Conservation (phyloP, 1,139 yeast species). For the Hansenula sp. region DNA sequence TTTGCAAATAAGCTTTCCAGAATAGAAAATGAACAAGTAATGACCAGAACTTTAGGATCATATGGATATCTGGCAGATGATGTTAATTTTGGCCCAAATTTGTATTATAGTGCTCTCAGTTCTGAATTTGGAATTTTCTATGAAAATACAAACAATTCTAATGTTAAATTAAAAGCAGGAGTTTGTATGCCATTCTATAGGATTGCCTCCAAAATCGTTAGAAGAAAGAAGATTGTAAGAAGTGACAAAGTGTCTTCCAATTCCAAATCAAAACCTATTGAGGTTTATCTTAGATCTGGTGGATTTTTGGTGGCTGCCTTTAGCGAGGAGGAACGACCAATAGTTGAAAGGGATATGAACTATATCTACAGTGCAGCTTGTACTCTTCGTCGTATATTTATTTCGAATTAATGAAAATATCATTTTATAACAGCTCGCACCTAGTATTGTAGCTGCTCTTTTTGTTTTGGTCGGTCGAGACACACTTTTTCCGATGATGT, state of each 20-base stretch:
- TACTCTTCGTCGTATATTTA: constrained; percentile 20
- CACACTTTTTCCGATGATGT: no score
- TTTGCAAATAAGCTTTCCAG: constrained; percentile 32
- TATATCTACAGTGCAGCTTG: constrained; percentile 30
- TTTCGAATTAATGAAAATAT: constrained; percentile 14
- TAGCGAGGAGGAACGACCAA: constrained; percentile 28
- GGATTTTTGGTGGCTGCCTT: constrained; percentile 57
- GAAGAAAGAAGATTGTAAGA: constrained; percentile 27
- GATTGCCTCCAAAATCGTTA: constrained; percentile 36
- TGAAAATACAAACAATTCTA: constrained; percentile 24
- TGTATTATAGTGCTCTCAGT: constrained; percentile 46
- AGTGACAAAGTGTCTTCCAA: constrained; percentile 7
- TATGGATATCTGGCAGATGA: constrained; percentile 31
- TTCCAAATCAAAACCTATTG: constrained; percentile 23
- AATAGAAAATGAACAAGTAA: constrained; percentile 31
- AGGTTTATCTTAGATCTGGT: constrained; percentile 47
- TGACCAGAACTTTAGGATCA: constrained; percentile 47
- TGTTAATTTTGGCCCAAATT: constrained; percentile 36
- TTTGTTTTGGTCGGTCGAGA: no score
- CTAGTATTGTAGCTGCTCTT: no score
- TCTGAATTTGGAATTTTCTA: constrained; percentile 55
- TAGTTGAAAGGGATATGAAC: constrained; percentile 41
- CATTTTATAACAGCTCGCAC: no score
- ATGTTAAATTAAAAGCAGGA: constrained; percentile 40
- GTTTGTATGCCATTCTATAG: constrained; percentile 48